phyloP scores from a whole-genome alignment of 768 basidiomycete genomes.

The Mrakia frigida region DNA sequence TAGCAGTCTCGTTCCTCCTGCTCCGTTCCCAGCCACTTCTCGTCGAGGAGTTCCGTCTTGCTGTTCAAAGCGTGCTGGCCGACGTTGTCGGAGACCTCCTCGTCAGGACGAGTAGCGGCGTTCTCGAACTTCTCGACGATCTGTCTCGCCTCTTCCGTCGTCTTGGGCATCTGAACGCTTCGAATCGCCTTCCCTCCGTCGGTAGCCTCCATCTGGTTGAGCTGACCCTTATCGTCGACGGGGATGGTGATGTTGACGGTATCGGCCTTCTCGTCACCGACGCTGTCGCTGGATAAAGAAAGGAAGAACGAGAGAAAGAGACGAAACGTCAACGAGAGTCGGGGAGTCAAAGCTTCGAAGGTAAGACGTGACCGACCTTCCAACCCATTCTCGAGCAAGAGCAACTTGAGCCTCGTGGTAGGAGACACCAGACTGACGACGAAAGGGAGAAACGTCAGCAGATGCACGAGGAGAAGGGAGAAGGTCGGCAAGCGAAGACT shows the following conservation, averaged over 20 bases:
- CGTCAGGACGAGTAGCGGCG: constrained; percentile 51
- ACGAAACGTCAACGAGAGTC: too few relatives aligned
- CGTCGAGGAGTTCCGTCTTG: constrained; percentile 54
- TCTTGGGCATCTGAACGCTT: constrained; percentile 52
- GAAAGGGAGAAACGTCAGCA: neutral
- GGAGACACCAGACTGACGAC: constrained; percentile 59
- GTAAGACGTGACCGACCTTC: neutral
- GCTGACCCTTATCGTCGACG: constrained; percentile 23
- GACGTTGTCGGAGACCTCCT: constrained; percentile 64
- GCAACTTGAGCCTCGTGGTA: constrained; percentile 69
- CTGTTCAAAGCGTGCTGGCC: constrained; percentile 72
- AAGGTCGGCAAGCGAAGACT: constrained; percentile 5
- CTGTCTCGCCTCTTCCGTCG: constrained; percentile 62
- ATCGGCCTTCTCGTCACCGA: constrained; percentile 17
- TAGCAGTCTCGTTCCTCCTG: constrained; percentile 76
- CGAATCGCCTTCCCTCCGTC: constrained; percentile 16
- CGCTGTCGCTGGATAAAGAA: neutral
- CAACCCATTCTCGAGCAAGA: constrained; percentile 63
- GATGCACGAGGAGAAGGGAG: neutral
- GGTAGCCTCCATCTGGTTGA: constrained; percentile 28
- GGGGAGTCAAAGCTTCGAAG: too few relatives aligned
- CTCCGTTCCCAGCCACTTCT: constrained; percentile 76
- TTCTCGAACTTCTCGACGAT: constrained; percentile 66
- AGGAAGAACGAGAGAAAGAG: too few relatives aligned
- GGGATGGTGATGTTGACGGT: constrained; percentile 30